A percentile compares a stretch with the other conserved stretches of the same genome.
phyloP scores from a whole-genome alignment of 1,139 yeast genomes.

The Ogataea hybrid region DNA sequence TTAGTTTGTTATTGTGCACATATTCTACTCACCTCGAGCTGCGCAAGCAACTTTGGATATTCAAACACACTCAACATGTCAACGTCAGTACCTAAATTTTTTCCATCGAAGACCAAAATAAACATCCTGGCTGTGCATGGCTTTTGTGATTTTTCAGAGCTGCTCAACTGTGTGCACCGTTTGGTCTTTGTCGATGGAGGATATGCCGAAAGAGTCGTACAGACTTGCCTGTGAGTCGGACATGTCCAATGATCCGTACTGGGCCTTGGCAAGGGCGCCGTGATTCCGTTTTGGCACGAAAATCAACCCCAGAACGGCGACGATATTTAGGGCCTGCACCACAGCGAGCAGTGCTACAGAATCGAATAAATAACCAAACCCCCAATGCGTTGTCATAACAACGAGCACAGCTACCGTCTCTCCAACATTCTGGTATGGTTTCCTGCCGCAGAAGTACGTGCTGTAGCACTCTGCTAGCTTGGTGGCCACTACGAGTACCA shows the following conservation, averaged over 20 bases:
- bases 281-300: neutral
- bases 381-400: neutral
- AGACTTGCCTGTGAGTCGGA: neutral
- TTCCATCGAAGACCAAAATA: slow-evolving; percentile 1
- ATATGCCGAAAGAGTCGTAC: slow-evolving; percentile 1
- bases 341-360: slow-evolving; percentile 1
- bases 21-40: slow-evolving; percentile 10
- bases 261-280: neutral
- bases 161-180: slow-evolving; percentile 2
- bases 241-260: slow-evolving; percentile 1
- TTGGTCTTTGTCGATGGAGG: slow-evolving; percentile 1
- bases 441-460: neutral
- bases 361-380: slow-evolving; percentile 6
- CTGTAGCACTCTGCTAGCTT: slow-evolving; percentile 7
- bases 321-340: slow-evolving; percentile 5
- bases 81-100: slow-evolving; percentile 5
- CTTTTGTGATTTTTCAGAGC: neutral
- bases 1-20: neutral
- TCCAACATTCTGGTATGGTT: neutral
- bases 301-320: neutral
- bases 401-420: slow-evolving; percentile 4
- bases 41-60: slow-evolving; percentile 9
- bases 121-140: slow-evolving; percentile 1
- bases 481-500: slow-evolving; percentile 4
- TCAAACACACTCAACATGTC: slow-evolving; percentile 11